Conservation (phyloP, 345 rosid genomes). For the Acer yangbiense region DNA sequence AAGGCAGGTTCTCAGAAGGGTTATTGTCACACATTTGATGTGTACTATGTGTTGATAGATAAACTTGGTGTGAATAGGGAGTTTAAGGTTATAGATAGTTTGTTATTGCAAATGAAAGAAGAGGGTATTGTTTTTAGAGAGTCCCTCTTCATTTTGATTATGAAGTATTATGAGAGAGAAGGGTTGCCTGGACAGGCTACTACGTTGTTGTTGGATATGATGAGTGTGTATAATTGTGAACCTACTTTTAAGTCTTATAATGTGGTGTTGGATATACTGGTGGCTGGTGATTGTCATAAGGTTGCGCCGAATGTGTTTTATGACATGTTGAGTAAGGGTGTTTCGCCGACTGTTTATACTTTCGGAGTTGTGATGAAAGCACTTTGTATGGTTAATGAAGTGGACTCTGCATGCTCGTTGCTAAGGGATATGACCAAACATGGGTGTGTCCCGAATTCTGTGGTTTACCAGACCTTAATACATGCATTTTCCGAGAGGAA, state of each 20-base stretch:
- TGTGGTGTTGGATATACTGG: constrained; percentile 68
- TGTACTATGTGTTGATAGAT: constrained; percentile 56
- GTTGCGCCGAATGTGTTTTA: constrained; percentile 77
- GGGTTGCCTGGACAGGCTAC: constrained; percentile 80
- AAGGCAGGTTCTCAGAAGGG: constrained; percentile 71
- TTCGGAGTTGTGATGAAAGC: constrained; percentile 83
- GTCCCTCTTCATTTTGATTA: constrained; percentile 65
- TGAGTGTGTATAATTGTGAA: constrained; percentile 52
- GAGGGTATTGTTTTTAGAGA: constrained; percentile 70
- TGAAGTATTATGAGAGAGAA: constrained; percentile 70
- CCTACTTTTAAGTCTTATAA: constrained; percentile 74
- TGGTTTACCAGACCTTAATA: constrained; percentile 76
- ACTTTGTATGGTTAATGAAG: constrained; percentile 64
- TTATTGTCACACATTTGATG: constrained; percentile 64
- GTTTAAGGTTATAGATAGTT: constrained; percentile 61
- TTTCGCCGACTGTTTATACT: constrained; percentile 67
- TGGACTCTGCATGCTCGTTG: constrained; percentile 68
- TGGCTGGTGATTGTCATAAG: constrained; percentile 52
- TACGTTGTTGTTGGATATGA: constrained; percentile 78
- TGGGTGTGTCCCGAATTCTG: constrained; percentile 83
- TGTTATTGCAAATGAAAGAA: constrained; percentile 75
- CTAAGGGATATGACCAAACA: constrained; percentile 81
- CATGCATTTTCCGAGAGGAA: constrained; percentile 65
- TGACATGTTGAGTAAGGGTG: constrained; percentile 72
- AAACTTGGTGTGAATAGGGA: constrained; percentile 72